Conservation (phyloP, 2,329 filamentous ascomycete species). For the Apiospora arundinis region DNA sequence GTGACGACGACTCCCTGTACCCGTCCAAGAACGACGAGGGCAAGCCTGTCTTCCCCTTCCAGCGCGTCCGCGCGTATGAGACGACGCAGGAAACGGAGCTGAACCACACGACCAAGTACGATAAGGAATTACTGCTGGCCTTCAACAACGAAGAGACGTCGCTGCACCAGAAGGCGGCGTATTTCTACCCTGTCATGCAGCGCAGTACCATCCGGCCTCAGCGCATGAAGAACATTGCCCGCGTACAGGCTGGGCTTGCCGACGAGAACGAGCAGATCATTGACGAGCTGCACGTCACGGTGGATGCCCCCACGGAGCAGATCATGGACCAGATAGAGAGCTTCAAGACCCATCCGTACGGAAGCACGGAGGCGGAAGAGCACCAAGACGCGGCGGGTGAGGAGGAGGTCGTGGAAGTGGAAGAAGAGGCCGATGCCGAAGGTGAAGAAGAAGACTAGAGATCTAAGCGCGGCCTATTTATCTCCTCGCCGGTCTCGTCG, state of each 20-base stretch:
- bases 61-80: constrained; percentile 69
- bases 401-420: constrained; percentile 1
- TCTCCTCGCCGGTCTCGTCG: too few relatives aligned
- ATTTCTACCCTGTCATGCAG: constrained; percentile 74
- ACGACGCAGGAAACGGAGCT: constrained; percentile 64
- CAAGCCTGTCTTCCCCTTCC: constrained; percentile 64
- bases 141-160: constrained; percentile 57
- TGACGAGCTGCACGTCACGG: constrained; percentile 61
- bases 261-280: constrained; percentile 59
- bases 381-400: not conserved
- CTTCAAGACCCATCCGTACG: constrained; percentile 60
- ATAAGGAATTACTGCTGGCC: constrained; percentile 67
- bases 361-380: constrained; percentile 37
- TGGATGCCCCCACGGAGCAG: constrained; percentile 62
- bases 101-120: constrained; percentile 65
- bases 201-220: constrained; percentile 67
- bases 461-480: too few relatives aligned
- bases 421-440: constrained; percentile 48
- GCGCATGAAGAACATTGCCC: constrained; percentile 67
- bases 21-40: constrained; percentile 53
- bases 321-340: constrained; percentile 57
- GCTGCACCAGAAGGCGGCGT: constrained; percentile 61
- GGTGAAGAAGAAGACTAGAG: constrained; percentile 51
- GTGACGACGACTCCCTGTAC: constrained; percentile 61
- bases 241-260: constrained; percentile 52